These are phyloP conservation scores for Arthrocladium fulminans DNA, from an alignment of 2,329 filamentous ascomycete species.

Conservation along the genomic window DNA sequence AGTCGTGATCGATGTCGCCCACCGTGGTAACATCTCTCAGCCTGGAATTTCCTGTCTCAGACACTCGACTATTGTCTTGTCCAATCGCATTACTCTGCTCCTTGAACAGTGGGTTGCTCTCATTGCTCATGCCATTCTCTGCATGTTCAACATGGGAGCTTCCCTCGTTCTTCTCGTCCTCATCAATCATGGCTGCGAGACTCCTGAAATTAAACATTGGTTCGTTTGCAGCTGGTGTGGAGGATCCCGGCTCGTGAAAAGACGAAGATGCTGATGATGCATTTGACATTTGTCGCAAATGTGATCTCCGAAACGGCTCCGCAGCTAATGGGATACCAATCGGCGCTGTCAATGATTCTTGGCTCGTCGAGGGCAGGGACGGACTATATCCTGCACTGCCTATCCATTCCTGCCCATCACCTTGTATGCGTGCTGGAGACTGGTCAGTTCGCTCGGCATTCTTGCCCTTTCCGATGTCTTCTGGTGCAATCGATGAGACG, in stretches of 20 bases:
- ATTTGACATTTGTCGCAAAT: conserved; percentile 75
- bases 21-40: not conserved
- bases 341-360: conserved; percentile 21
- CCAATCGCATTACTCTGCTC: not conserved
- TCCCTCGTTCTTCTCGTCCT: conserved; percentile 44
- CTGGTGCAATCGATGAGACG: conserved; percentile 29
- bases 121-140: conserved; percentile 8
- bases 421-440: not conserved
- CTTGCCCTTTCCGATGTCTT: conserved; percentile 56
- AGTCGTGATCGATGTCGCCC: not conserved
- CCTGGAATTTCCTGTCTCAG: not conserved
- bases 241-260: conserved; percentile 55
- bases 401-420: conserved; percentile 4
- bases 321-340: conserved; percentile 30
- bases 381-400: not conserved
- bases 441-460: conserved; percentile 48
- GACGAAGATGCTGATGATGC: conserved; percentile 78
- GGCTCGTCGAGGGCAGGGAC: conserved; percentile 20
- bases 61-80: not conserved
- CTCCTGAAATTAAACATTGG: conserved; percentile 89
- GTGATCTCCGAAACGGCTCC: conserved; percentile 55
- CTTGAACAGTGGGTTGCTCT: not conserved
- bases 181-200: conserved; percentile 72
- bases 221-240: conserved; percentile 48
- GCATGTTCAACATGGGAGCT: conserved; percentile 31